Evolutionary conservation across 768 basidiomycete species (phyloP).

Genomic region (Pholiota microspora): DNA sequence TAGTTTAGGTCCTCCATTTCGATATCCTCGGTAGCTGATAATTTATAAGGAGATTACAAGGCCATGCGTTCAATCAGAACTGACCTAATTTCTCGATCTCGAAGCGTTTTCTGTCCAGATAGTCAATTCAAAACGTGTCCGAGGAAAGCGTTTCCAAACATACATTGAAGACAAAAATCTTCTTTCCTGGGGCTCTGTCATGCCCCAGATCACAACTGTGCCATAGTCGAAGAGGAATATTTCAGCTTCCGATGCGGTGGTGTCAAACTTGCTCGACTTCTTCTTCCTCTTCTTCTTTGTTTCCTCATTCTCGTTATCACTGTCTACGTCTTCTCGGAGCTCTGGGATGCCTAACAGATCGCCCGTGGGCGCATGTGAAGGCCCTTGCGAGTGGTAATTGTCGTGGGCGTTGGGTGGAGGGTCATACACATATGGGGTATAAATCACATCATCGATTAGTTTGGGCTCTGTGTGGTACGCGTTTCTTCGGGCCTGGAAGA

Average conservation of each 20-base stretch:
- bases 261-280: slow-evolving; percentile 67
- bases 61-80: not conserved
- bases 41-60: not conserved
- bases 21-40: slow-evolving; percentile 74
- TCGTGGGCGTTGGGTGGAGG: slow-evolving; percentile 36
- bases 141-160: slow-evolving; percentile 27
- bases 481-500: slow-evolving; percentile 78
- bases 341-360: slow-evolving; percentile 82
- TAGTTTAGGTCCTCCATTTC: slow-evolving; percentile 98
- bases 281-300: slow-evolving; percentile 34
- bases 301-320: slow-evolving; percentile 30
- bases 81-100: slow-evolving; percentile 84
- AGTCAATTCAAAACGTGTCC: slow-evolving; percentile 12
- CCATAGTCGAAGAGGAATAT: slow-evolving; percentile 95
- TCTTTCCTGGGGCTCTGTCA: slow-evolving; percentile 91
- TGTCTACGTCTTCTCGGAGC: slow-evolving; percentile 40
- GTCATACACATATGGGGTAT: slow-evolving; percentile 88
- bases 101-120: slow-evolving; percentile 77
- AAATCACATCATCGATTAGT: slow-evolving; percentile 89
- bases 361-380: slow-evolving; percentile 45
- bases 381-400: slow-evolving; percentile 20
- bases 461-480: slow-evolving; percentile 87
- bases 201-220: slow-evolving; percentile 96
- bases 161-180: slow-evolving; percentile 89
- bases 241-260: slow-evolving; percentile 71